phyloP scores from a whole-genome alignment of 345 rosid genomes.

The Citrus unshiu region DNA sequence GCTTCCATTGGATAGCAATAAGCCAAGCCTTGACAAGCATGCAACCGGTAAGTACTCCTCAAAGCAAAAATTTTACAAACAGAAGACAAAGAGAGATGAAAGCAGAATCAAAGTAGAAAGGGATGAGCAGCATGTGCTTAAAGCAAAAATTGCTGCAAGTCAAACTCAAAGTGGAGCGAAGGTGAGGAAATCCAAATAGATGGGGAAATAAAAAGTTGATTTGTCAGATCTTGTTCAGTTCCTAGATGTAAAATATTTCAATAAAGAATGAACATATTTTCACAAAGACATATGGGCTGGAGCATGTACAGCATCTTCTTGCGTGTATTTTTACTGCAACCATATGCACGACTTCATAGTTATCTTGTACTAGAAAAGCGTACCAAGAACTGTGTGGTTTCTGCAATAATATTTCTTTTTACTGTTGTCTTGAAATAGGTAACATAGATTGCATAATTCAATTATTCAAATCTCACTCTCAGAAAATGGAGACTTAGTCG shows the following conservation, averaged over 20 bases:
- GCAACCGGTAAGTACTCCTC: conserved; percentile 21
- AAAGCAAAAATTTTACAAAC: conserved; percentile 31
- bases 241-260: neutral
- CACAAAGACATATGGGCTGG: neutral
- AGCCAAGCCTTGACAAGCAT: conserved; percentile 24
- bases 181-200: conserved; percentile 36
- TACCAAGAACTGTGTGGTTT: neutral
- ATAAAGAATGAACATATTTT: neutral
- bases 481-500: neutral
- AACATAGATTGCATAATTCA: no score
- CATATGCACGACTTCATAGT: neutral
- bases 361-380: neutral
- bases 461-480: neutral
- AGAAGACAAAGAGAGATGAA: conserved; percentile 30
- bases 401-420: neutral
- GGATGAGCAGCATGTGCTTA: conserved; percentile 27
- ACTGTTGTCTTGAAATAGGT: neutral
- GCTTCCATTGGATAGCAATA: conserved; percentile 18
- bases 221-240: neutral
- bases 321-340: neutral
- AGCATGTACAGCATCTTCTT: neutral
- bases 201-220: neutral
- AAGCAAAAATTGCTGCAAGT: conserved; percentile 42
- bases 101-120: conserved; percentile 28
- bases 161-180: conserved; percentile 39